Base-by-base conservation (phyloP, 371 early-diverging fungal genomes). In the Rhizopus stolonifer region DNA sequence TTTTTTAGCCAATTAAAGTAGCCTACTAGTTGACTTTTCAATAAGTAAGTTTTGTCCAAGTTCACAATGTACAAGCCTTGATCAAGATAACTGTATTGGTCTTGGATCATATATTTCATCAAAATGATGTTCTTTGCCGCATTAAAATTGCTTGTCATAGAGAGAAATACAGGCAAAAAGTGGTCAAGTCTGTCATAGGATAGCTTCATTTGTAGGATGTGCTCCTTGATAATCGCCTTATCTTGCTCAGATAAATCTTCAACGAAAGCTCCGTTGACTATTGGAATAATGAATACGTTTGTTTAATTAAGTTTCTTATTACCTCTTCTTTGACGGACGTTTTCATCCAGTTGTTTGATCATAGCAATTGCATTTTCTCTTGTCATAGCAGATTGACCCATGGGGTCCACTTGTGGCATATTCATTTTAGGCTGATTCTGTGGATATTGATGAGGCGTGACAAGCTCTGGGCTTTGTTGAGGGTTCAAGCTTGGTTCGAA, bases 51-150 rank as follows among this genome's bases (percentile, higher is more conserved):
- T 23, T 78, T 69, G 11, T 77, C 77, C 18, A 76, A 50, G 2
- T 61, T 69, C 18, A 84, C 70, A 8, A 75, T 64, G 46, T 63
- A 84, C 18, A 69, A 67, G 22, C 76, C 69, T 25, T 78, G 77
- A 22, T 67, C 61, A 10, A 81, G 46, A 10, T 66, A 47, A 0
- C 70, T 70, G n/a, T 78, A 53, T 48, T 84, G 84, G 47, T 80
- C 82, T 52, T 84, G 74, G 59, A 80, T 77, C 76, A 81, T 72
- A 47, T 74, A 74, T 54, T 84, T 84, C 81, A 83, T 78, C 49
- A 80, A 49, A 23, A 81, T 77, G 17, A 83, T 53, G 3, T 79
- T 66, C 21, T 65, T 40, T 5, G 79, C 74, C 3, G 80, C 78
- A 33, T 76, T 76, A 2, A 49, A 31, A 38, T 73, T 75, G 31